Evolutionary conservation across 1,139 yeast species (phyloP).

Genomic region (Lodderomyces oxycetoniae): DNA sequence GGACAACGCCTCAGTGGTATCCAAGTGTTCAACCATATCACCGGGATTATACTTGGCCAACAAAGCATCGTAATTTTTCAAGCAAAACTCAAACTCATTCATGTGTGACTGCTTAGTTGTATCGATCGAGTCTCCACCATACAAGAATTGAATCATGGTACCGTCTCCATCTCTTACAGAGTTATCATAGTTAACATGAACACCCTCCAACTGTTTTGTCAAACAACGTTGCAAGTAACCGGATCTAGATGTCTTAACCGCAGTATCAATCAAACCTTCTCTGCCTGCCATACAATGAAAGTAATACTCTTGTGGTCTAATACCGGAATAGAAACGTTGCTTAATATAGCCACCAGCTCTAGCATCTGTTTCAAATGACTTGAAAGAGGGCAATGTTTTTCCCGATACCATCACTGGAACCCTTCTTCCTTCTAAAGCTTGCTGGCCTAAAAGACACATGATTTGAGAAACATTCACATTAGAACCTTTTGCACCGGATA

Average conservation of each 20-base stretch:
- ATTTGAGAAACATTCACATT: constrained; percentile 97
- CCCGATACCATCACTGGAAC: constrained; percentile 99
- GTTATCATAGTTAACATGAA: constrained; percentile 89
- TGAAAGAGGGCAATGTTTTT: constrained; percentile 93
- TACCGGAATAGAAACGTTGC: constrained; percentile 96
- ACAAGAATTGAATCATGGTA: constrained; percentile 84
- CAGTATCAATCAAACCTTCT: constrained; percentile 99
- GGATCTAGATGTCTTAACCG: constrained; percentile 97
- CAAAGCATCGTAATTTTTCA: constrained; percentile 83
- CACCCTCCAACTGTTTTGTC: constrained; percentile 97
- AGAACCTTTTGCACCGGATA: constrained; percentile 99
- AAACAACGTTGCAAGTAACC: constrained; percentile 98
- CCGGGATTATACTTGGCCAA: constrained; percentile 85
- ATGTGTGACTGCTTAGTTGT: constrained; percentile 92
- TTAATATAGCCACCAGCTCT: constrained; percentile 98
- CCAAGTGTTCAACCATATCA: constrained; percentile 65
- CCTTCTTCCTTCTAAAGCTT: constrained; percentile 98
- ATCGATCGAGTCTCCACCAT: constrained; percentile 97
- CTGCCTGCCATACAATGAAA: constrained; percentile 99
- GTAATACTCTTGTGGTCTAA: constrained; percentile 98
- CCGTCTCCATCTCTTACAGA: constrained; percentile 97
- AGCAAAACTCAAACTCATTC: constrained; percentile 90
- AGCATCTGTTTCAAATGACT: constrained; percentile 94
- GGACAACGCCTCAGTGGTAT: constrained; percentile 73
- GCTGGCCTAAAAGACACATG: constrained; percentile 99